Percentiles rank a stretch among this genome's conserved stretches.
Conservation (phyloP, 768 basidiomycete genomes). For the Brasilioporus rufonigricans region DNA sequence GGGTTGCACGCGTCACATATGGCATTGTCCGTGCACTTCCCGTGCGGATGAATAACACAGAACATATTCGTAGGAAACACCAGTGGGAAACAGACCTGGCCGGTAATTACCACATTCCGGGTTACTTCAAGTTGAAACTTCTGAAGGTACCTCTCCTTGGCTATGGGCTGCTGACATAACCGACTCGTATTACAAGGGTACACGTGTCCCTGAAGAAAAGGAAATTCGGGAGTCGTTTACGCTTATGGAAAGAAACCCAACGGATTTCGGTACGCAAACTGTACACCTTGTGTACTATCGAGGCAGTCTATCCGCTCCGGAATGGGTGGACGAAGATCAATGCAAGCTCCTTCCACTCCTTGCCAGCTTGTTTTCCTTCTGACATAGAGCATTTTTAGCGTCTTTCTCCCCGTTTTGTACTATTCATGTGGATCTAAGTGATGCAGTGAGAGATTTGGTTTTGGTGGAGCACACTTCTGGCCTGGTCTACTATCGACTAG, state of each 20-base stretch:
- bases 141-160: neutral
- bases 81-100: neutral
- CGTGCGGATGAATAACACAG: neutral
- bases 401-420: neutral
- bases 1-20: no score
- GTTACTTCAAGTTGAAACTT: neutral
- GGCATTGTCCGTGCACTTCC: neutral
- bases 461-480: no score
- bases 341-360: neutral
- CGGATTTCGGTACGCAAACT: neutral
- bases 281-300: neutral
- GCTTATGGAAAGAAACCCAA: neutral
- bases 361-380: neutral
- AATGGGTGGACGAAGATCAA: no score
- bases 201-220: neutral
- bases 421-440: no score
- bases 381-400: neutral
- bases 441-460: no score
- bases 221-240: neutral
- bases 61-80: no score
- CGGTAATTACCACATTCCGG: neutral
- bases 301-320: no score
- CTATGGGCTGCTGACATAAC: no score
- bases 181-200: no score
- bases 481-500: no score